Base-by-base conservation (phyloP, 495 filamentous ascomycete genomes). In the Penicillium coprophilum region DNA sequence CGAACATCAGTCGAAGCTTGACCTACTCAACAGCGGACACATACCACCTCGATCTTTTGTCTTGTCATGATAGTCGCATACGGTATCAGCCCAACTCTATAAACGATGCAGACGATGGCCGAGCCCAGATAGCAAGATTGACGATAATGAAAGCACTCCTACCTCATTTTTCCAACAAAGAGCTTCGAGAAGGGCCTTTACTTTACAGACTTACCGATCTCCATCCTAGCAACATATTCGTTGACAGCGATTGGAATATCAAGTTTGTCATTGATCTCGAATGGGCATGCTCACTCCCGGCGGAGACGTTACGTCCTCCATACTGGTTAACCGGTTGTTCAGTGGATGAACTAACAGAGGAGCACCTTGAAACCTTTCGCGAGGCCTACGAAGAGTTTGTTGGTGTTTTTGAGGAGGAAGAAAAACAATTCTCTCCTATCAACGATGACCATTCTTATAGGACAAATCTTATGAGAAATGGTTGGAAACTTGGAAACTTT, bases 251-350 rank as follows among this genome's bases (percentile, higher is more conserved):
- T 6, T 67, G 61, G 61, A 58, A 64, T 21, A 69, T 67, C 36
- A 63, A 40, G 3, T 67, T 43, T 40, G 32, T 73, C 6, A 54
- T 72, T 20, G 65, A 73, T 48, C 51, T 66, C 11, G 67, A 73
- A 60, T 73, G 58, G 65, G 61, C 62, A 17, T 73, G 63, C 46
- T 64, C 63, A 21, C 34, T 50, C 7, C 68, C 67, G 12, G 49
- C 65, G 6, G 62, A 71, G 54, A 32, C 31, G 4, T 30, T 65
- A 32, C 23, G 47, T 15, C 59, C 65, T 55, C 67, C 65, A 5
- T 61, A 70, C 46, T 73, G 65, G 69, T 59, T 71, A 32, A 56
- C 55, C 11, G 46, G 46, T 19, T 46, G 28, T 34, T 12, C 46
- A 5, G 17, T 69, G 3, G 70, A 74, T 56, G 17, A 55, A 4